Evolutionary conservation across 257 asterid species (phyloP), one percentile per base, ranked within the genome.

Genomic region (Nicotiana sylvestris): DNA sequence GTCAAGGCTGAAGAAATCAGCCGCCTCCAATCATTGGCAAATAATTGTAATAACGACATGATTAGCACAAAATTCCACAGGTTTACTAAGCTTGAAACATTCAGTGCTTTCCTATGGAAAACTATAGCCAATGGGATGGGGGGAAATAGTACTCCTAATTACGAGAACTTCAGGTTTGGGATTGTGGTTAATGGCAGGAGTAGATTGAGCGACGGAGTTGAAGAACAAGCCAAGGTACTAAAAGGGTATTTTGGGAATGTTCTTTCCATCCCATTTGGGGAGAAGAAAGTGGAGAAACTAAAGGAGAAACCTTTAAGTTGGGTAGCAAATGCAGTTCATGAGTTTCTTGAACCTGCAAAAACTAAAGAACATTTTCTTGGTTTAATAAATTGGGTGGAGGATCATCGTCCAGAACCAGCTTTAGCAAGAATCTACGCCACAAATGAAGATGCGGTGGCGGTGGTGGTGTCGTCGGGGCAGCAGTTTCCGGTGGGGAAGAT

Each of bases 41-140:
- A 90, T 39, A 39, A 10, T 55, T 4, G 11, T 0, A 85, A 81
- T 13, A 25, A 11, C 15, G 15, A 17, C 49, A 39, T 39, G 49
- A 6, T 39, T 39, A 39, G 49, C 51, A 70, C 67, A 66, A 58
- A 18, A 4, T 16, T 56, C 2, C 84, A 84, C 17, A 85, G 90
- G 79, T 27, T 21, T 43, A 88, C 86, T 2, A 94, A 94, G 82
- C 80, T 94, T 16, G 95, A 88, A 80, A 89, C 95, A 0, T 92
- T 94, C 83, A 85, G 89, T 79, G 94, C 95, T 12, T 94, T 88
- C 82, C 87, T 94, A 9, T 94, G 98, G 98, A 92, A 90, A 79
- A 78, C 56, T 25, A 60, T 94, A 0, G 92, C 88, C 7, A 43
- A 86, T 4, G 86, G 87, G 4, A 11, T 17, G 27, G 57, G 25